Percentiles rank a stretch among this genome's conserved stretches.
Conservation (phyloP, 2,329 filamentous ascomycete genomes). For the Sporothrix pseudoabietina region DNA sequence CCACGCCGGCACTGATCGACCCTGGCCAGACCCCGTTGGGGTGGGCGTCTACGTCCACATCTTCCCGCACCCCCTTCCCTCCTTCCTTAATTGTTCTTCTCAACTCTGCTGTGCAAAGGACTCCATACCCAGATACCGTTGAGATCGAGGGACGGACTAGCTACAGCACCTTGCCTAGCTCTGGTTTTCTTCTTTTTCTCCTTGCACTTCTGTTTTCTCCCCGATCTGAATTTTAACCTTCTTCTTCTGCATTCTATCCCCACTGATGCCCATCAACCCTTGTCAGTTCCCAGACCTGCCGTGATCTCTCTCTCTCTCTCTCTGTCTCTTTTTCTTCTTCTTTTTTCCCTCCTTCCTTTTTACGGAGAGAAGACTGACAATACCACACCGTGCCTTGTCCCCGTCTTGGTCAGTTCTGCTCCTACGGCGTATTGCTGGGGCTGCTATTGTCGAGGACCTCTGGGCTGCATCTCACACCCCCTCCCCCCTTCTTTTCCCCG, state of each 20-base stretch:
- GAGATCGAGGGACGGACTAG: neutral
- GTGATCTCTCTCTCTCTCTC: neutral
- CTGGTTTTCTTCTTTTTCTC: neutral
- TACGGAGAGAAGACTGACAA: neutral
- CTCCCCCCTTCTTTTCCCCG: neutral
- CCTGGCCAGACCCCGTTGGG: neutral
- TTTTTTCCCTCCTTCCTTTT: neutral
- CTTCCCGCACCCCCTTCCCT: conserved; percentile 2
- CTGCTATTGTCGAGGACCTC: conserved; percentile 21
- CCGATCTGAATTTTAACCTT: neutral
- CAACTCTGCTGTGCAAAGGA: neutral
- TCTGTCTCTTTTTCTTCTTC: neutral
- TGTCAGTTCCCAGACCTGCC: conserved; percentile 1
- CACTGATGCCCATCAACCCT: conserved; percentile 16
- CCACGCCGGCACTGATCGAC: conserved; percentile 9
- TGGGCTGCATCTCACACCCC: conserved; percentile 22
- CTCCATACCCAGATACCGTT: neutral
- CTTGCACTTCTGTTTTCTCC: neutral
- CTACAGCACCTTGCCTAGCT: neutral
- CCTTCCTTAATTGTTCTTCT: neutral
- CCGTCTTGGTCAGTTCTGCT: neutral
- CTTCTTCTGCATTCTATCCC: conserved; percentile 11
- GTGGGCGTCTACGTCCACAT: neutral
- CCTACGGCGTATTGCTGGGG: neutral
- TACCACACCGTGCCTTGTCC: neutral